Conservation (phyloP, 148 eudicot species). For the Suaeda aralocaspica region DNA sequence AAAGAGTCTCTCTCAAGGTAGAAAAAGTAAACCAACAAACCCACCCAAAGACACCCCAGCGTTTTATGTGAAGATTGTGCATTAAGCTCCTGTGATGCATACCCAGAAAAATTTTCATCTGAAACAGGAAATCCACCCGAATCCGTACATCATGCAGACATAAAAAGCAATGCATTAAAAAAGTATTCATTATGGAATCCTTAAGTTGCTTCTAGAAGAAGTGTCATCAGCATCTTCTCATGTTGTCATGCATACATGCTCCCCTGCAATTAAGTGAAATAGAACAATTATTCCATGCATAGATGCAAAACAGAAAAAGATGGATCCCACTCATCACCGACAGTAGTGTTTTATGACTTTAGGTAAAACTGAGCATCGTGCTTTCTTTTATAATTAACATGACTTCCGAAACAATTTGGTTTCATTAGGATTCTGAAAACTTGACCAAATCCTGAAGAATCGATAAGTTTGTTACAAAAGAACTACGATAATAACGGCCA, state of each 20-base stretch:
- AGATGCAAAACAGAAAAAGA: too few species aligned
- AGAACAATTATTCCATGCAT: neutral
- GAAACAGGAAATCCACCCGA: slow-evolving; percentile 44
- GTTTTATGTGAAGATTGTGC: slow-evolving; percentile 30
- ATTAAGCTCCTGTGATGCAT: slow-evolving; percentile 39
- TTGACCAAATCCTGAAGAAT: neutral
- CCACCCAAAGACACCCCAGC: slow-evolving; percentile 42
- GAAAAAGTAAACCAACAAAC: slow-evolving; percentile 42
- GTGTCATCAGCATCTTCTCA: slow-evolving; percentile 46
- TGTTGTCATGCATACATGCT: slow-evolving; percentile 52
- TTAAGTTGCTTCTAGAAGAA: slow-evolving; percentile 27
- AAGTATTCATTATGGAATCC: slow-evolving; percentile 39
- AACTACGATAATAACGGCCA: too few species aligned
- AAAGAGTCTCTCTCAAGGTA: slow-evolving; percentile 44
- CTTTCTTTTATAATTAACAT: neutral
- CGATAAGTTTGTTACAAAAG: too few species aligned
- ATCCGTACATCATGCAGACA: slow-evolving; percentile 49
- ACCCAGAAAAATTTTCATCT: slow-evolving; percentile 36
- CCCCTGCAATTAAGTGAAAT: slow-evolving; percentile 81
- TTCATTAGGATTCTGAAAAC: neutral
- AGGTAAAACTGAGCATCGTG: neutral
- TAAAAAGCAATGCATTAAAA: slow-evolving; percentile 48
- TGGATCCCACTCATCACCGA: too few species aligned
- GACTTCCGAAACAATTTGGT: neutral
- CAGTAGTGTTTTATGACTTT: too few species aligned